Evolutionary conservation across 768 basidiomycete genomes (phyloP).

Genomic region (Lactarius evosmus): DNA sequence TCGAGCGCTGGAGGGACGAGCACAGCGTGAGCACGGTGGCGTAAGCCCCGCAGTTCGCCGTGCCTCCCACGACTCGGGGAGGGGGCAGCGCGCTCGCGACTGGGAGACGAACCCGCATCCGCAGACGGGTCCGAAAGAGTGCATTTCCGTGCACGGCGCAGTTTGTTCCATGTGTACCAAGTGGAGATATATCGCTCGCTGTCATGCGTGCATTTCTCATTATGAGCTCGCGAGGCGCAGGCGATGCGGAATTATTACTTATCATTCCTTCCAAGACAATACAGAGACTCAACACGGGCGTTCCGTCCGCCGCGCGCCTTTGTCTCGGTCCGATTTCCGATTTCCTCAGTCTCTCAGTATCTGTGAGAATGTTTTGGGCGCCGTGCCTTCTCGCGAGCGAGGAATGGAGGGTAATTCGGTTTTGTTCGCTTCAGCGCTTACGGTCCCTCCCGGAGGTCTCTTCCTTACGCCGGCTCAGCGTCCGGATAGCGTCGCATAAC

Average conservation of each 20-base stretch:
- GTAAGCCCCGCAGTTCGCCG: neutral
- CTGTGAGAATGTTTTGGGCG: neutral
- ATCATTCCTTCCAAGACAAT: neutral
- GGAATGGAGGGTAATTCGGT: conserved; percentile 5
- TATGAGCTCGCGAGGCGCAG: neutral
- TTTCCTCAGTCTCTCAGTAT: neutral
- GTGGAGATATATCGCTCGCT: conserved; percentile 1
- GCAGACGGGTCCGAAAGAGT: neutral
- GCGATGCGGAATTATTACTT: neutral
- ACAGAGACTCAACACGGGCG: conserved; percentile 4
- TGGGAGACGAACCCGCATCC: neutral
- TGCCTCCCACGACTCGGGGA: neutral
- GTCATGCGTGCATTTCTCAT: neutral
- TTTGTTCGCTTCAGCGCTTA: conserved; percentile 10
- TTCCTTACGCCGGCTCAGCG: too few relatives aligned
- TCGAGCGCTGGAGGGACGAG: conserved; percentile 60
- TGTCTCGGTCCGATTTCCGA: conserved; percentile 7
- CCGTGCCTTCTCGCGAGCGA: conserved; percentile 5
- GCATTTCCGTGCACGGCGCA: neutral
- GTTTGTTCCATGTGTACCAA: conserved; percentile 10
- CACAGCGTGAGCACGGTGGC: conserved; percentile 7
- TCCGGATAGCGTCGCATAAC: neutral
- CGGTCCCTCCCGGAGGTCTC: too few relatives aligned
- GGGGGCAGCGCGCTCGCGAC: neutral
- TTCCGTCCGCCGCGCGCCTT: conserved; percentile 4